A percentile compares a stretch with the other conserved stretches of the same genome.
Conservation (phyloP, 1,139 yeast genomes). For the Hyphopichia burtonii region DNA sequence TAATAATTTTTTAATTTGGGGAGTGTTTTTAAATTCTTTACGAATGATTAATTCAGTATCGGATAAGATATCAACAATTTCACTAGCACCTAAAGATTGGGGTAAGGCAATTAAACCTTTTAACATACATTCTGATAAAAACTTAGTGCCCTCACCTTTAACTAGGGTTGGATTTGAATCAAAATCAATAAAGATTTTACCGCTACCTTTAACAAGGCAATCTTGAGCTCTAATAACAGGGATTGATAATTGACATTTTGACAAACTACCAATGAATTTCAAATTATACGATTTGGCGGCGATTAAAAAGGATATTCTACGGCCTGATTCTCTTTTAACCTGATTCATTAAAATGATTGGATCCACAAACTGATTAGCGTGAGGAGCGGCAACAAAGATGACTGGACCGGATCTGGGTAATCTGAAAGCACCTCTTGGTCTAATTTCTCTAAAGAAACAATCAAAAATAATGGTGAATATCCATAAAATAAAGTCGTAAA, state of each 20-base stretch:
- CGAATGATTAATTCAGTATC: conserved; percentile 73
- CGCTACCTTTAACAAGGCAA: conserved; percentile 59
- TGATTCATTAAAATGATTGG: conserved; percentile 84
- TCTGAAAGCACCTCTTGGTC: conserved; percentile 87
- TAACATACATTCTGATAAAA: conserved; percentile 61
- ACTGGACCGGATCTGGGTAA: conserved; percentile 84
- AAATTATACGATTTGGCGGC: conserved; percentile 79
- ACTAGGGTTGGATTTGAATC: conserved; percentile 47
- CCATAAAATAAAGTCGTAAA: conserved; percentile 54
- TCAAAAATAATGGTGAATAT: conserved; percentile 43
- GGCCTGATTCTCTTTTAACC: conserved; percentile 65
- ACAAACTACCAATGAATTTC: conserved; percentile 69
- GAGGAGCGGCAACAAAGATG: conserved; percentile 96
- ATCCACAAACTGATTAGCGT: conserved; percentile 95
- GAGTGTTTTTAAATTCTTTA: conserved; percentile 65
- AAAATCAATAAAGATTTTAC: conserved; percentile 55
- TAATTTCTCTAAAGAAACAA: conserved; percentile 81
- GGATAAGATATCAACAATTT: conserved; percentile 63
- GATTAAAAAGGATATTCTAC: conserved; percentile 80
- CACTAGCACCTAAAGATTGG: conserved; percentile 73
- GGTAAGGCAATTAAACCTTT: conserved; percentile 80
- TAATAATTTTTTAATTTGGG: conserved; percentile 42
- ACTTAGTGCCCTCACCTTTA: conserved; percentile 66
- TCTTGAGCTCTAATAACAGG: conserved; percentile 95
- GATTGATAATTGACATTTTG: conserved; percentile 75